Base-by-base conservation (phyloP, 306 rosid genomes). In the Benincasa hispida region DNA sequence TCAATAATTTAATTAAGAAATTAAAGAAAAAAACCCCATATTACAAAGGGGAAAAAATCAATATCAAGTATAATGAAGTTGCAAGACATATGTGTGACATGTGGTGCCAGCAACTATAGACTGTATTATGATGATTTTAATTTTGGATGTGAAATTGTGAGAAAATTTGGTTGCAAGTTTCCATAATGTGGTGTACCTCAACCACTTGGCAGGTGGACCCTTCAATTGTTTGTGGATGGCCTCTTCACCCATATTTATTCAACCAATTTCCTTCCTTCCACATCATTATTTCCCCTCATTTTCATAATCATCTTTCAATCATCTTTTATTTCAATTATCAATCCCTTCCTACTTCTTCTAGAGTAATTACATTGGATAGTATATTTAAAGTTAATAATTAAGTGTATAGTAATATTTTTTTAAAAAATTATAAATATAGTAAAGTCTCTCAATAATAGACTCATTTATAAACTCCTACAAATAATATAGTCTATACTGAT, bases 151-250 rank as follows among this genome's bases (percentile, higher is more conserved):
- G 25, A 12, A 47, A 70, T 25, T 28, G 85, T 76, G 57, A 15
- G 14, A 81, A 37, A 74, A 66, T 84, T 81, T 69, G 51, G 83
- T 79, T 79, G 77, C 22, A 39, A 81, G 88, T 82, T 86, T 83
- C 75, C 78, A 85, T 87, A 82, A 84, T 76, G 82, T 24, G 70
- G 87, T 65, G 57, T 68, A 68, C 83, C 87, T 82, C 85, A 87
- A 81, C 86, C 72, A 78, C 88, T 79, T 7, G 80, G 87, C 87
- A 76, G 81, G 77, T 41, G 76, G 78, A 81, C 87, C 82, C 59
- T 77, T 32, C 55, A 50, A 47, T 24, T 41, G 11, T 68, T 68
- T 67, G 51, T 39, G 50, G 53, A 66, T 39, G 51, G 10, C 48
- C 45, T 30, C 72, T 65, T 35, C 21, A 37, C 6, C 53, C 32